Percentiles rank a stretch among this genome's conserved stretches.
Conservation (phyloP, 805 yeast species). For the Spathaspora hagerdaliae region DNA sequence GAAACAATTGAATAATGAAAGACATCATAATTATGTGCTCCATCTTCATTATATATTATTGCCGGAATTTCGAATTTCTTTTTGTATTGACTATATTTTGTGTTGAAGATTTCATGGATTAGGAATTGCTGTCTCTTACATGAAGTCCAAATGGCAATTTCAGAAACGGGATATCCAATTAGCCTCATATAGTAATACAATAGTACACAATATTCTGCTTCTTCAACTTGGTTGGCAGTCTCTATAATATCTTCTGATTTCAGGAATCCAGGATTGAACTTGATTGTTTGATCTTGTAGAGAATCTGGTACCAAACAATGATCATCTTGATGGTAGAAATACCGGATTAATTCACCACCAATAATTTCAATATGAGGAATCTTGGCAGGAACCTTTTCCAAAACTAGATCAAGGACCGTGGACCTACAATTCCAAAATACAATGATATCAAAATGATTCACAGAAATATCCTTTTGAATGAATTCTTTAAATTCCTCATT, state of each 20-base stretch:
- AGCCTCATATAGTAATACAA: constrained; percentile 44
- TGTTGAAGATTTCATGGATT: constrained; percentile 35
- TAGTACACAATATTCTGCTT: constrained; percentile 27
- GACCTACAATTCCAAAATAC: constrained; percentile 1
- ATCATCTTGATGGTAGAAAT: not conserved
- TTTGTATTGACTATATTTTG: constrained; percentile 2
- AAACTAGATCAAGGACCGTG: not conserved
- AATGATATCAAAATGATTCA: not conserved
- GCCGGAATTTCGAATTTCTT: constrained; percentile 3
- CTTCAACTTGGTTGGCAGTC: constrained; percentile 8
- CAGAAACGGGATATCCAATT: constrained; percentile 35
- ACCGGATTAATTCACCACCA: not conserved
- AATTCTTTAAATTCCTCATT: not conserved
- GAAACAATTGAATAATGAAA: constrained; percentile 4
- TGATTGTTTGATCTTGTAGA: not conserved
- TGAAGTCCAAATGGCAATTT: constrained; percentile 39
- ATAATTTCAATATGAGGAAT: not conserved
- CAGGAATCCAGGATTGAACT: constrained; percentile 32
- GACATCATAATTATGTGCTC: constrained; percentile 2
- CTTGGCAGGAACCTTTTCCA: not conserved
- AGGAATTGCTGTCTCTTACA: constrained; percentile 38
- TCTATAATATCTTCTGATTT: constrained; percentile 11
- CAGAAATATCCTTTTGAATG: not conserved
- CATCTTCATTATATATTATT: constrained; percentile 1
- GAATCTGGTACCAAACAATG: not conserved